These are phyloP conservation scores for Miscanthus lutarioriparius DNA, from an alignment of 176 grass and related monocot species.

Conservation along the genomic window DNA sequence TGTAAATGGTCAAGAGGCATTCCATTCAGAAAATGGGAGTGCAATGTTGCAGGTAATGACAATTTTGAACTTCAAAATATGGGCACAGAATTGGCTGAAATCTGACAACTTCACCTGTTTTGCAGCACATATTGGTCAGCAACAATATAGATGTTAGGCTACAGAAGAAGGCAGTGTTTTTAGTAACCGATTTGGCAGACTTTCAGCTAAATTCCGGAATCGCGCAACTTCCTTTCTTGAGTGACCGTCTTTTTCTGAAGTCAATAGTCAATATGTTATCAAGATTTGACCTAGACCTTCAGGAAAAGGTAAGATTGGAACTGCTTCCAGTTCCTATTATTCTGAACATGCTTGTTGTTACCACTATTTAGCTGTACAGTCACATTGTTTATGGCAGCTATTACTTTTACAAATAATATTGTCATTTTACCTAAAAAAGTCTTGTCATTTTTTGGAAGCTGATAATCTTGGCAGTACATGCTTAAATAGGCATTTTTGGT, in stretches of 20 bases:
- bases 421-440: not conserved
- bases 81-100: not conserved
- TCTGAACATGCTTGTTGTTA: not conserved
- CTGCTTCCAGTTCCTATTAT: not conserved
- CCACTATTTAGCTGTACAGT: not conserved
- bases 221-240: slow-evolving; percentile 55
- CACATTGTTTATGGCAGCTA: not conserved
- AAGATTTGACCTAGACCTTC: slow-evolving; percentile 74
- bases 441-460: not conserved
- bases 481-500: not conserved
- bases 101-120: slow-evolving; percentile 15
- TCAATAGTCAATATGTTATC: slow-evolving; percentile 62
- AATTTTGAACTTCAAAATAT: slow-evolving; percentile 12
- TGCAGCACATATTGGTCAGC: slow-evolving; percentile 75
- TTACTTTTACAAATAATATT: slow-evolving; percentile 10
- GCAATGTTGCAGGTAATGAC: slow-evolving; percentile 80
- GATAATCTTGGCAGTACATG: not conserved
- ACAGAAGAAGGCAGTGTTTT: slow-evolving; percentile 72
- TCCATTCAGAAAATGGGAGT: slow-evolving; percentile 59
- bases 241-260: slow-evolving; percentile 66
- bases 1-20: slow-evolving; percentile 66
- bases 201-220: slow-evolving; percentile 63
- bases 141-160: slow-evolving; percentile 47
- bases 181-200: slow-evolving; percentile 76
- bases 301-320: slow-evolving; percentile 68